Percentiles rank a stretch among this genome's conserved stretches.
Conservation (phyloP, 2,329 filamentous ascomycete genomes). For the Neofusicoccum sp. region DNA sequence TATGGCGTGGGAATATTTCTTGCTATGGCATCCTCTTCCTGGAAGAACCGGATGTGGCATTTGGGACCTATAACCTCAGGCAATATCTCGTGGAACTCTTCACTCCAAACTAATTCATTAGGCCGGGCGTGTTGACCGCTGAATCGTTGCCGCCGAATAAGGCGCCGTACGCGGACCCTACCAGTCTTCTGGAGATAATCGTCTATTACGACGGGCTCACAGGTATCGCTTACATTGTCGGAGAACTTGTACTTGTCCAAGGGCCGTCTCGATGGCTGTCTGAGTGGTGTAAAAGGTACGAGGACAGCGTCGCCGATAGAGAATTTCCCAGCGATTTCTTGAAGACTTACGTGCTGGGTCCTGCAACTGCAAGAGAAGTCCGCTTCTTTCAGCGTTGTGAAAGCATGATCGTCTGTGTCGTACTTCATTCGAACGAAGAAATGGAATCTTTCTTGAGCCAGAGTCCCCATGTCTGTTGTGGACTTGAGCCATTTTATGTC, state of each 20-base stretch:
- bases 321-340: constrained; percentile 16
- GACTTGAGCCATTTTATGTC: constrained; percentile 58
- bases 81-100: constrained; percentile 42
- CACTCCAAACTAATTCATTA: constrained; percentile 62
- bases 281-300: not conserved
- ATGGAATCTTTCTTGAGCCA: constrained; percentile 24
- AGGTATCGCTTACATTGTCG: constrained; percentile 22
- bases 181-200: constrained; percentile 30
- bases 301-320: constrained; percentile 22
- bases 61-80: constrained; percentile 42
- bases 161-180: constrained; percentile 48
- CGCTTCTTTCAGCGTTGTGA: constrained; percentile 55
- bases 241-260: not conserved
- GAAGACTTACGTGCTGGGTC: constrained; percentile 25
- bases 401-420: constrained; percentile 57
- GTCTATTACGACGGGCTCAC: constrained; percentile 64
- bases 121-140: constrained; percentile 41
- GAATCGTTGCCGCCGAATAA: constrained; percentile 48
- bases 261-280: not conserved
- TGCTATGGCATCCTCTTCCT: constrained; percentile 29
- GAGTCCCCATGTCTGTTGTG: constrained; percentile 38
- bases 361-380: constrained; percentile 41
- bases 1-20: constrained; percentile 60
- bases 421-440: constrained; percentile 71
- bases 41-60: constrained; percentile 62